Conservation (phyloP, 73 alveolate genomes). For the Tetrahymena malaccensis region DNA sequence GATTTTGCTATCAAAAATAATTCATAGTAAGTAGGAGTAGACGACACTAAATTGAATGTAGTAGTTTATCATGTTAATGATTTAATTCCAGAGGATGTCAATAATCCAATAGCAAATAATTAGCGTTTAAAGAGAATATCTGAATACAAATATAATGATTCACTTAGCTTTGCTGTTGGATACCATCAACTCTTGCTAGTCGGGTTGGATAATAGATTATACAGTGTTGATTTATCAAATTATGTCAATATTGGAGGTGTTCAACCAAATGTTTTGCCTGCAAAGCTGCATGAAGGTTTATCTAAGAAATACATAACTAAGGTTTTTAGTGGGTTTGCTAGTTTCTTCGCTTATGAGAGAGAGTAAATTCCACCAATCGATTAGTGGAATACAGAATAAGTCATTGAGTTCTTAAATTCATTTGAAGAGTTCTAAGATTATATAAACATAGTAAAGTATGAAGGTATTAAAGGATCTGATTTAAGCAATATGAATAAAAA, state of each 20-base stretch:
- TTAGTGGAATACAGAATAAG: not conserved
- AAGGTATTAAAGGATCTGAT: not conserved
- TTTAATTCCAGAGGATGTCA: not conserved
- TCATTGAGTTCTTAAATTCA: not conserved
- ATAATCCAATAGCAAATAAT: not conserved
- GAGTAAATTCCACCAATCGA: not conserved
- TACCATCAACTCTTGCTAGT: not conserved
- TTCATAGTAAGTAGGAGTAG: not conserved
- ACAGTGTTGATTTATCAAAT: not conserved
- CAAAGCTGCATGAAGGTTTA: not conserved
- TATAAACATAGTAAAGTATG: not conserved
- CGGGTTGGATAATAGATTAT: not conserved
- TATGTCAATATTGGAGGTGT: not conserved
- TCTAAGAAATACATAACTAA: not conserved
- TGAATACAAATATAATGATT: not conserved
- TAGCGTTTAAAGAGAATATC: not conserved
- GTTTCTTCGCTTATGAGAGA: not conserved
- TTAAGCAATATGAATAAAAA: not conserved
- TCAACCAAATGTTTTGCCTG: not conserved
- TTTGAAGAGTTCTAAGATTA: not conserved
- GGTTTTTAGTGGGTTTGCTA: not conserved
- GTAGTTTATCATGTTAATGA: not conserved
- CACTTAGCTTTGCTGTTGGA: not conserved
- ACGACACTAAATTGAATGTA: not conserved
- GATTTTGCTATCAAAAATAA: not conserved